Conservation (phyloP, 805 yeast species). For the Tetrapisispora pingtungensis region DNA sequence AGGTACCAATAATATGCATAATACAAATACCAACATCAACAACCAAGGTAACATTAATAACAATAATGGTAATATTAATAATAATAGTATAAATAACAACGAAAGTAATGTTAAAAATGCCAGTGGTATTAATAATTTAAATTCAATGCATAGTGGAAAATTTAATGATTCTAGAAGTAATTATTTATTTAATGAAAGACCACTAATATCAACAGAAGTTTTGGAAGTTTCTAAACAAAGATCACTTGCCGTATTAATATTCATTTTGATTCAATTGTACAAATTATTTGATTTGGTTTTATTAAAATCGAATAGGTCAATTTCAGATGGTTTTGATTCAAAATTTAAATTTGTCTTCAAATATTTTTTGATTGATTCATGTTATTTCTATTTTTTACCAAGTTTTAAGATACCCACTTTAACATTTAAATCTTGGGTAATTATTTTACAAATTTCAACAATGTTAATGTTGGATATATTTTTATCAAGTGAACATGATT, state of each 20-base stretch:
- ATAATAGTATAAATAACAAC: not conserved
- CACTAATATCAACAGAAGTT: slow-evolving; percentile 54
- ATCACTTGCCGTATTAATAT: slow-evolving; percentile 51
- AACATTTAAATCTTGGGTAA: slow-evolving; percentile 48
- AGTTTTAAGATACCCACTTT: slow-evolving; percentile 67
- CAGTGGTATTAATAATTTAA: not conserved
- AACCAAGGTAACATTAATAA: too few species aligned
- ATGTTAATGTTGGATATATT: slow-evolving; percentile 44
- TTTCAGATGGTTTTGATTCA: slow-evolving; percentile 31
- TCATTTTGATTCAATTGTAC: slow-evolving; percentile 73
- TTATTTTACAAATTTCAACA: slow-evolving; percentile 38
- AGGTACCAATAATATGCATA: not conserved
- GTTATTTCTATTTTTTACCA: slow-evolving; percentile 62
- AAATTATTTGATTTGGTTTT: slow-evolving; percentile 64
- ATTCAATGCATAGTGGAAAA: not conserved
- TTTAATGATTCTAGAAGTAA: not conserved
- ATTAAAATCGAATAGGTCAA: slow-evolving; percentile 38
- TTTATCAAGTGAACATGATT: slow-evolving; percentile 40
- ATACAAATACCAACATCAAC: not conserved
- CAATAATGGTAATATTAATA: not conserved
- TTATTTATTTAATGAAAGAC: slow-evolving; percentile 7
- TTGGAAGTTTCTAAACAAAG: slow-evolving; percentile 75
- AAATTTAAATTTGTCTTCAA: slow-evolving; percentile 55
- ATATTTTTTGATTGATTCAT: slow-evolving; percentile 63
- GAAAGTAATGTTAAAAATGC: not conserved